A percentile compares a stretch with the other conserved stretches of the same genome.
Conservation (phyloP, 208 protist species). For the Wallacemonas sp. region DNA sequence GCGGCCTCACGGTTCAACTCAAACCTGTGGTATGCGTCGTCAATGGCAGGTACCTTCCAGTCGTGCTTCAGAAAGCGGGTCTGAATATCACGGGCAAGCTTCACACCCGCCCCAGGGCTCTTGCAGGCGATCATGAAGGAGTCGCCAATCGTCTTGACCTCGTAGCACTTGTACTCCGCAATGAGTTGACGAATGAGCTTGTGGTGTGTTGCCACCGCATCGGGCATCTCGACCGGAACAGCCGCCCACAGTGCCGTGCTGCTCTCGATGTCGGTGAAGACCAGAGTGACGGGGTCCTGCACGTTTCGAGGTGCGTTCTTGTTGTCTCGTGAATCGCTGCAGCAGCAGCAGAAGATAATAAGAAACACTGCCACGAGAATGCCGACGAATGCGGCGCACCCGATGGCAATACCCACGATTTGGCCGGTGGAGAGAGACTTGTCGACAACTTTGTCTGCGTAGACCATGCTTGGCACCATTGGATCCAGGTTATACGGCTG, state of each 20-base stretch:
- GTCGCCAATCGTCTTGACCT: slow-evolving; percentile 88
- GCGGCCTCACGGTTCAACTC: slow-evolving; percentile 30
- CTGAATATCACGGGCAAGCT: slow-evolving; percentile 56
- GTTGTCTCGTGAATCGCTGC: slow-evolving; percentile 35
- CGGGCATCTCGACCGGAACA: slow-evolving; percentile 54
- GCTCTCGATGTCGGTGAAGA: slow-evolving; percentile 84
- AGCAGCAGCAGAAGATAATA: slow-evolving; percentile 12
- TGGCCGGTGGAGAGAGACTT: slow-evolving; percentile 17
- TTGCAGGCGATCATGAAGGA: slow-evolving; percentile 85
- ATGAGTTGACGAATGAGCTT: slow-evolving; percentile 61
- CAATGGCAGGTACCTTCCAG: slow-evolving; percentile 48
- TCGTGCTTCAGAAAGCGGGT: slow-evolving; percentile 43
- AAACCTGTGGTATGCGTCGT: slow-evolving; percentile 51
- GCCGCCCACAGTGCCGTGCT: slow-evolving; percentile 80
- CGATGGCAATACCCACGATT: slow-evolving; percentile 34
- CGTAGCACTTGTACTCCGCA: slow-evolving; percentile 65
- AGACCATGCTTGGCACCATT: slow-evolving; percentile 42
- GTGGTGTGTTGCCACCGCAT: slow-evolving; percentile 72
- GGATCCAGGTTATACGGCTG: not conserved
- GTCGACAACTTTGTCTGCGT: not conserved
- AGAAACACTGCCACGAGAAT: slow-evolving; percentile 10
- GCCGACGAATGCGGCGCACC: slow-evolving; percentile 1
- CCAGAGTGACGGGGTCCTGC: slow-evolving; percentile 47
- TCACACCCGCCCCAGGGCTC: slow-evolving; percentile 34
- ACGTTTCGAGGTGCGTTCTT: slow-evolving; percentile 42